Conservation (phyloP, 352 stramenopile genomes). For the Pseudoperonospora humuli region DNA sequence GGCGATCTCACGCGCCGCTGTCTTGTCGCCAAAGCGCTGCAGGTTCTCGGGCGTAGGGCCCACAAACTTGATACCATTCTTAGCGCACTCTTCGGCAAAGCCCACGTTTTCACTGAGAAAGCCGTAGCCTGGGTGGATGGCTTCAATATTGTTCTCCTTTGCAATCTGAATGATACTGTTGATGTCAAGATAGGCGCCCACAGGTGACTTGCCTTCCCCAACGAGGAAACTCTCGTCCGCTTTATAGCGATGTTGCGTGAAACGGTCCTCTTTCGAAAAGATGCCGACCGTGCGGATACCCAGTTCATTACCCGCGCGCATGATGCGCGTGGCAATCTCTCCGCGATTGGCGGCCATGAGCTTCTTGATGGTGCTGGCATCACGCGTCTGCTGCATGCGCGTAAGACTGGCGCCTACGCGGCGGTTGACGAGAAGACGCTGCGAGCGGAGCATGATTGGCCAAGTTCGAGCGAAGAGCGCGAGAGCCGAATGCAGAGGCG, state of each 20-base stretch:
- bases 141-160: conserved; percentile 88
- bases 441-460: conserved; percentile 32
- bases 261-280: conserved; percentile 91
- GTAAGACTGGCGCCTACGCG: conserved; percentile 13
- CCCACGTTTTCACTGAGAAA: conserved; percentile 95
- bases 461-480: conserved; percentile 1
- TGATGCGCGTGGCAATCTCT: conserved; percentile 97
- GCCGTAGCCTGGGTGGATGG: conserved; percentile 96
- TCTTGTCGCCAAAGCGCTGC: conserved; percentile 86
- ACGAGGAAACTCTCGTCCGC: conserved; percentile 95
- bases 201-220: conserved; percentile 84
- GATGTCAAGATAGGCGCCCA: conserved; percentile 95
- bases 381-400: conserved; percentile 28
- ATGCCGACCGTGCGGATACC: conserved; percentile 88
- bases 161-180: conserved; percentile 89
- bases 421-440: conserved; percentile 23
- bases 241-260: conserved; percentile 96
- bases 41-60: conserved; percentile 93
- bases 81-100: conserved; percentile 89
- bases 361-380: conserved; percentile 89
- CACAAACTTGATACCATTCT: conserved; percentile 92
- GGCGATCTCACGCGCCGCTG: conserved; percentile 77
- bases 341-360: conserved; percentile 97
- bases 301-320: conserved; percentile 91
- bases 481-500: conserved; percentile 9